These are phyloP conservation scores for Albophoma yamanashiensis DNA, from an alignment of 2,329 filamentous ascomycete species.

Conservation along the genomic window DNA sequence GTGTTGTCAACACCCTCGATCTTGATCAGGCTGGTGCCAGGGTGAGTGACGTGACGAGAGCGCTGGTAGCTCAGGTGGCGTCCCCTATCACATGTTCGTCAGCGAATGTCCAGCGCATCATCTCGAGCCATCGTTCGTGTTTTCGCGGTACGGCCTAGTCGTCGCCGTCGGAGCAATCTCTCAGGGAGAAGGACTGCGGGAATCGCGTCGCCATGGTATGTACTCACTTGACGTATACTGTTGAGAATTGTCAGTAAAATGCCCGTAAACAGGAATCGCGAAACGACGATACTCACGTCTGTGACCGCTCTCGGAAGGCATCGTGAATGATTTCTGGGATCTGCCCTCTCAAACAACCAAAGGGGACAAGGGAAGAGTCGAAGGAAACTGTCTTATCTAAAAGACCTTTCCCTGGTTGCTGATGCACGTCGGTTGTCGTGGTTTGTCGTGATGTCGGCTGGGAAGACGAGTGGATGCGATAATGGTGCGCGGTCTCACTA, in stretches of 20 bases:
- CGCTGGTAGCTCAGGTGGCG: conserved; percentile 98
- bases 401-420: conserved; percentile 32
- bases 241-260: conserved; percentile 25
- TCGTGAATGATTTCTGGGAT: conserved; percentile 49
- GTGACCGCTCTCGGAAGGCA: conserved; percentile 83
- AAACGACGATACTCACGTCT: conserved; percentile 56
- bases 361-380: conserved; percentile 26
- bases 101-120: conserved; percentile 12
- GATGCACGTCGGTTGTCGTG: conserved; percentile 24
- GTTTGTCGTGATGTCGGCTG: conserved; percentile 27
- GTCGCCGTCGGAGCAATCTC: neutral
- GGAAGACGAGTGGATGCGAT: conserved; percentile 21
- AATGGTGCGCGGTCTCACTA: conserved; percentile 22
- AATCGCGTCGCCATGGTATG: neutral
- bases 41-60: conserved; percentile 83
- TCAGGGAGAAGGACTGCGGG: neutral
- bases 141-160: neutral
- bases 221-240: conserved; percentile 87
- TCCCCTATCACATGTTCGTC: conserved; percentile 51
- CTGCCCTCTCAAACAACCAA: conserved; percentile 36
- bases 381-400: conserved; percentile 32
- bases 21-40: conserved; percentile 90
- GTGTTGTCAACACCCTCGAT: conserved; percentile 95
- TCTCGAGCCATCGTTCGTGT: conserved; percentile 1
- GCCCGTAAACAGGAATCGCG: neutral